Base-by-base conservation (phyloP, 106 monocot genomes). In the Acanthochlamys bracteata region DNA sequence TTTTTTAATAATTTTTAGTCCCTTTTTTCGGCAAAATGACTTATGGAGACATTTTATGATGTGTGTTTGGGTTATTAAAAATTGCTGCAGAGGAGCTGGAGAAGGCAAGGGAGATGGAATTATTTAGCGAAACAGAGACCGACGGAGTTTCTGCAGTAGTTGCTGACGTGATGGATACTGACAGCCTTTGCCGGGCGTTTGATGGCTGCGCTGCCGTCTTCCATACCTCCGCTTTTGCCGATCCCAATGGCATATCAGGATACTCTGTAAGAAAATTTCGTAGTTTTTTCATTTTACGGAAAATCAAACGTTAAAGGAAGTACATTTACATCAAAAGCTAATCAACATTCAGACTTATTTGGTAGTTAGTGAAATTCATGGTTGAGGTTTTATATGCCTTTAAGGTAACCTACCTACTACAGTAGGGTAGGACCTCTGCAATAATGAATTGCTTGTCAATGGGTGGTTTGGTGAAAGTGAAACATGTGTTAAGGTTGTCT, bases 221-320 rank as follows among this genome's bases (percentile, higher is more conserved):
- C 62, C 93, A 94, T 78, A 89, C 93, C 53, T 86, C 93, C 7
- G 62, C 74, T 14, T 86, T 89, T 27, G 61, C 69, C 16, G 93
- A 94, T 66, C 82, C 93, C 17, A 27, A 55, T 11, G 89, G 89
- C 21, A 33, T 89, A 10, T 86, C 86, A 6, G 93, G 93, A 39
- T 89, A 93, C 76, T 58, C 83, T 22, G 93, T 94, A 69, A 69
- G 33, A 33, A 6, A 33, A 33, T 33, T 33, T 33, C 33, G 6
- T 33, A 33, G 4, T 33, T 33, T 33, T 33, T 33, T 33, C 6
- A 6, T 33, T n/a, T n/a, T n/a, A n/a, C n/a, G n/a, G 33, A 33
- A 33, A 33, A 33, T 33, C 33, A 33, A 33, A 33, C 33, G 33
- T 33, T 49, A 49, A 17, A 49, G 49, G 2, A 49, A 49, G 49